These are phyloP conservation scores for Pinus taeda DNA, from an alignment of 75 land plant species.

Conservation along the genomic window DNA sequence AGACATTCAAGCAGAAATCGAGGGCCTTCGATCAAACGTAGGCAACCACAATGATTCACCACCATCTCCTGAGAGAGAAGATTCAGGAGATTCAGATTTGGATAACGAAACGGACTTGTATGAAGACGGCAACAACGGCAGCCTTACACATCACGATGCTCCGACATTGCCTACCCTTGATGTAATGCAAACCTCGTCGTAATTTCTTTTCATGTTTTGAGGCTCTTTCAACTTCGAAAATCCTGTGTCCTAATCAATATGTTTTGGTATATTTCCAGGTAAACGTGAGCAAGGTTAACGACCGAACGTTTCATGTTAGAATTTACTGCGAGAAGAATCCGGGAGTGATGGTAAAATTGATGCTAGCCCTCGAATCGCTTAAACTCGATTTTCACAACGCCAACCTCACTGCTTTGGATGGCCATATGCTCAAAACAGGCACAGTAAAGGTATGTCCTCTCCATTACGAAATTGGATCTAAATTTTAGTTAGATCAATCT, in stretches of 20 bases:
- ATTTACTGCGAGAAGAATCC: slow-evolving; percentile 16
- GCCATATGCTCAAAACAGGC: slow-evolving; percentile 28
- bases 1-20: slow-evolving; percentile 11
- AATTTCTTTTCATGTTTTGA: too few species aligned
- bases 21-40: background rate
- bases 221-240: too few species aligned
- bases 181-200: too few species aligned
- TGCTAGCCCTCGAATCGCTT: slow-evolving; percentile 31
- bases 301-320: slow-evolving; percentile 27
- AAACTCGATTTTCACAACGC: slow-evolving; percentile 31
- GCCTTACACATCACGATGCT: too few species aligned
- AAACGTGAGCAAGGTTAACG: slow-evolving; percentile 37
- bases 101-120: background rate
- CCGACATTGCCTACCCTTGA: too few species aligned
- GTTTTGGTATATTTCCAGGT: slow-evolving; percentile 10
- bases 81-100: background rate
- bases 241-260: too few species aligned
- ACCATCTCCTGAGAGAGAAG: background rate
- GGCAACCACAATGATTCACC: background rate
- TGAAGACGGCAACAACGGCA: too few species aligned
- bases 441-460: slow-evolving; percentile 17
- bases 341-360: slow-evolving; percentile 31
- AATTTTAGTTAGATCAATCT: too few species aligned
- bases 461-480: too few species aligned
- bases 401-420: slow-evolving; percentile 30